Evolutionary conservation across 306 rosid species (phyloP), one percentile per base, ranked within the genome.

Genomic region (Geum urbanum): DNA sequence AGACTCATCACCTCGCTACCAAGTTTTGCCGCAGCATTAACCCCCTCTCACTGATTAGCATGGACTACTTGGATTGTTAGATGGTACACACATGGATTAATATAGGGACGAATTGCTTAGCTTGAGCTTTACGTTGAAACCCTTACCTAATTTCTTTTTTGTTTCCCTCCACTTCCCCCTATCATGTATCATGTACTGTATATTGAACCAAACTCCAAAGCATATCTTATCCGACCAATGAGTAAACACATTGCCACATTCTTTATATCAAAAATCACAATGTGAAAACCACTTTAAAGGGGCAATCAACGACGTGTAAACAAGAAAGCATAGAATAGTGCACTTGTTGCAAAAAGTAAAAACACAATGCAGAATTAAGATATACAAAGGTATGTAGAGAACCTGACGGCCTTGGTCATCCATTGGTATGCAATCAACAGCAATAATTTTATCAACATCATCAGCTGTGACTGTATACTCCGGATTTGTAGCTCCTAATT

Each of bases 401-500:
- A 94, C 98, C 98, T 94, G 98, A 59, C 57, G 88, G 84, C 97
- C 98, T 75, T 81, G 77, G 41, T 90, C 98, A 76, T 94, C 91
- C 95, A 94, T 94, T 53, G 98, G 98, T 81, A 94, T 94, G 83
- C 98, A 94, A 83, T 94, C 98, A 58, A 94, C 97, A 44, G 97
- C 96, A 52, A 94, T 85, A 82, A 85, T 72, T 79, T 88, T 94
- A 82, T 90, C 98, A 75, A 90, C 94, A 72, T 94, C 98, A 63
- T 94, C 97, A 54, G 96, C 98, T 46, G 92, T 85, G 77, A 94
- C 97, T 71, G 77, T 77, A 77, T 94, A 94, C 75, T 94, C 98
- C 8, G 98, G 97, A 84, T 94, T 94, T 67, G 98, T 90, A 76
- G 97, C 98, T 80, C 98, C 98, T 94, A 79, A 79, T 70, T 72